Conservation (phyloP, 805 yeast species). For the Kazachstania taianensis region DNA sequence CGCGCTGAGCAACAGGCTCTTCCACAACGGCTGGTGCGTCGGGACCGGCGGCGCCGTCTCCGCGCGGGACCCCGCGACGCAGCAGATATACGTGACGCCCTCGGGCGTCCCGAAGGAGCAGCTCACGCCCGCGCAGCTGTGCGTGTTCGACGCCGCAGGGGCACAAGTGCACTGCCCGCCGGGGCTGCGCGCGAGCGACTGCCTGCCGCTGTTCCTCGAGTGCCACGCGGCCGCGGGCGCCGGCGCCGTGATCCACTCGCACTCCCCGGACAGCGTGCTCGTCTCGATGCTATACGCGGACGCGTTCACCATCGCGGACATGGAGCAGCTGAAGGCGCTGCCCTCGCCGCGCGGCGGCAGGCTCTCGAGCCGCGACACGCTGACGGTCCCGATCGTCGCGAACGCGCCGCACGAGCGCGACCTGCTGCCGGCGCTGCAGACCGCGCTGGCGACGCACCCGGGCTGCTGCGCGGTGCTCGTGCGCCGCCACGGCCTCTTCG, state of each 20-base stretch:
- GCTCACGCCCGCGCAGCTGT: conserved; percentile 71
- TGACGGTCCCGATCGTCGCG: conserved; percentile 82
- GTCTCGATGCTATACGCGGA: conserved; percentile 57
- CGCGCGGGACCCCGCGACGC: conserved; percentile 37
- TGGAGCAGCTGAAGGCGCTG: conserved; percentile 89
- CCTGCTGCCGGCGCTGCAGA: conserved; percentile 52
- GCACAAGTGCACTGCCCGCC: conserved; percentile 49
- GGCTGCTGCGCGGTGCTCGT: conserved; percentile 78
- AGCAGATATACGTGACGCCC: conserved; percentile 69
- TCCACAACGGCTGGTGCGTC: conserved; percentile 79
- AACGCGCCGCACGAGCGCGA: conserved; percentile 86
- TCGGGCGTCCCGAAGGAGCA: conserved; percentile 95
- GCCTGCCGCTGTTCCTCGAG: conserved; percentile 80
- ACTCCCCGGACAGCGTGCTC: conserved; percentile 82
- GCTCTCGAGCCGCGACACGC: conserved; percentile 59
- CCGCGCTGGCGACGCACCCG: conserved; percentile 63
- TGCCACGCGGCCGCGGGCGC: conserved; percentile 60
- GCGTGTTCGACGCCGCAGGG: conserved; percentile 47
- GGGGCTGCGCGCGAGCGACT: conserved; percentile 77
- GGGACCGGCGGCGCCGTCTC: conserved; percentile 81
- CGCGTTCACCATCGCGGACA: conserved; percentile 65
- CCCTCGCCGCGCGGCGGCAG: conserved; percentile 44
- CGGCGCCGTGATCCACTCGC: conserved; percentile 93
- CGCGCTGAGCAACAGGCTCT: conserved; percentile 67
- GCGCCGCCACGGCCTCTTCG: conserved; percentile 87